Percentiles rank a stretch among this genome's conserved stretches.
Evolutionary conservation across 306 rosid genomes (phyloP).

Genomic region (Chamaecrista fasciculata): DNA sequence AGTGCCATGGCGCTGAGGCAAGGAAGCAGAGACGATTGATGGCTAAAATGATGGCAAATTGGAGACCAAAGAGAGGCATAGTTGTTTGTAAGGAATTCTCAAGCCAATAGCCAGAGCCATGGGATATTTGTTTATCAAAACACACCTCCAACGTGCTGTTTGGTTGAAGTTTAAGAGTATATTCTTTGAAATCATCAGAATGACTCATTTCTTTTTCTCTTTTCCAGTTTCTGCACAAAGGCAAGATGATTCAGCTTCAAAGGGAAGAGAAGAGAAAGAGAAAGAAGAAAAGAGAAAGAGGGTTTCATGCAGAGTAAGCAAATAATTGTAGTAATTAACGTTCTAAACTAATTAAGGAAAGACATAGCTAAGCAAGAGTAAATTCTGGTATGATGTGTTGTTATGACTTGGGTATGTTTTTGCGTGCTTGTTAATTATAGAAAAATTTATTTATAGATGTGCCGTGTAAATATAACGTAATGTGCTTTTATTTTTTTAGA

Average conservation of each 20-base stretch:
- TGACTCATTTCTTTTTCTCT: neutral
- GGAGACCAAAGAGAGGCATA: constrained; percentile 32
- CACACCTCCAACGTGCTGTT: constrained; percentile 13
- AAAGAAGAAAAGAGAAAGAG: neutral
- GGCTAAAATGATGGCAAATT: constrained; percentile 26
- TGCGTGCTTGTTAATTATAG: constrained; percentile 23
- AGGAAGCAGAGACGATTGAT: constrained; percentile 31
- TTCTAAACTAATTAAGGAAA: neutral
- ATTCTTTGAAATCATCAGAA: neutral
- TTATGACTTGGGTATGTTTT: neutral
- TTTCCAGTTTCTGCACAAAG: neutral
- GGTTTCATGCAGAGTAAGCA: neutral
- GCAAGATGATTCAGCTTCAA: constrained; percentile 6
- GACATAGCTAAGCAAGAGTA: neutral
- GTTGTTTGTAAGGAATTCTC: constrained; percentile 24
- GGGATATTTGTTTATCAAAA: constrained; percentile 3
- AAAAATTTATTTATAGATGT: constrained; percentile 10
- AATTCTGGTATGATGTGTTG: neutral
- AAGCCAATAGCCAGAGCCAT: constrained; percentile 16
- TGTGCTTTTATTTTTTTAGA: too few species aligned
- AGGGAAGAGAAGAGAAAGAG: neutral
- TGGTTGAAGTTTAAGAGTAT: neutral
- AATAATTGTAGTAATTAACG: neutral
- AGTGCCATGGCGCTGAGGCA: neutral
- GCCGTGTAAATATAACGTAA: too few species aligned